phyloP scores from a whole-genome alignment of 768 basidiomycete genomes.

The Leucosporidium creatinivorum region DNA sequence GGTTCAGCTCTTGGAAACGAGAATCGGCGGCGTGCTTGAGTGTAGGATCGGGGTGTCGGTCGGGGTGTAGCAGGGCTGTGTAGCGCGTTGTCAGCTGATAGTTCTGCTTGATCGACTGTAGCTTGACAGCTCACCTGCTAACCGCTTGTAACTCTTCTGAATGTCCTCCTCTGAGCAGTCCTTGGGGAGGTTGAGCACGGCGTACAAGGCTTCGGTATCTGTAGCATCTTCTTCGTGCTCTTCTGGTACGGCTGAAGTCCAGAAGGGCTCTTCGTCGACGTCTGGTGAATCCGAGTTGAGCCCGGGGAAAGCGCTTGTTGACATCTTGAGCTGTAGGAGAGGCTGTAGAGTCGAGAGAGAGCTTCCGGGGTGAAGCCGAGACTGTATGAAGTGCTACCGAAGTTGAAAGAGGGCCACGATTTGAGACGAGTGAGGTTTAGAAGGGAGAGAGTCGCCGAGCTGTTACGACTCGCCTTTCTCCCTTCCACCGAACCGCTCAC shows the following conservation, averaged over 20 bases:
- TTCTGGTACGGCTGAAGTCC: not conserved
- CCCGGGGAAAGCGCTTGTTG: too few relatives aligned
- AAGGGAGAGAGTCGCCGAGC: too few relatives aligned
- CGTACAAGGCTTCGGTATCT: slow-evolving; percentile 14
- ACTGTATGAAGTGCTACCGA: too few relatives aligned
- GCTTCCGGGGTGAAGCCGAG: too few relatives aligned
- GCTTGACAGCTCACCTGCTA: slow-evolving; percentile 47
- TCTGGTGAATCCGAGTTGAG: not conserved
- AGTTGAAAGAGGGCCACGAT: too few relatives aligned
- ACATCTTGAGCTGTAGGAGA: too few relatives aligned
- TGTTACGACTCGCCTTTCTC: too few relatives aligned
- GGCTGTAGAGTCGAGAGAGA: too few relatives aligned
- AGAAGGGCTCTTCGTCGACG: slow-evolving; percentile 24
- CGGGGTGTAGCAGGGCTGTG: slow-evolving; percentile 68
- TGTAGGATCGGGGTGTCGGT: slow-evolving; percentile 61
- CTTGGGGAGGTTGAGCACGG: slow-evolving; percentile 59
- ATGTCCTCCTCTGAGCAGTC: slow-evolving; percentile 63
- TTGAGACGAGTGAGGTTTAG: too few relatives aligned
- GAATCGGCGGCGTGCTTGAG: slow-evolving; percentile 56
- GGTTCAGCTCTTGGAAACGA: slow-evolving; percentile 67
- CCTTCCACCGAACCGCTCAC: too few relatives aligned
- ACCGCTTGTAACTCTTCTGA: slow-evolving; percentile 60
- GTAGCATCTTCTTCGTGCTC: not conserved
- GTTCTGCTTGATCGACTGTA: not conserved
- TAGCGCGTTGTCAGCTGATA: not conserved